Evolutionary conservation across 768 basidiomycete species (phyloP).

Genomic region (Panaeolus papilionaceus): DNA sequence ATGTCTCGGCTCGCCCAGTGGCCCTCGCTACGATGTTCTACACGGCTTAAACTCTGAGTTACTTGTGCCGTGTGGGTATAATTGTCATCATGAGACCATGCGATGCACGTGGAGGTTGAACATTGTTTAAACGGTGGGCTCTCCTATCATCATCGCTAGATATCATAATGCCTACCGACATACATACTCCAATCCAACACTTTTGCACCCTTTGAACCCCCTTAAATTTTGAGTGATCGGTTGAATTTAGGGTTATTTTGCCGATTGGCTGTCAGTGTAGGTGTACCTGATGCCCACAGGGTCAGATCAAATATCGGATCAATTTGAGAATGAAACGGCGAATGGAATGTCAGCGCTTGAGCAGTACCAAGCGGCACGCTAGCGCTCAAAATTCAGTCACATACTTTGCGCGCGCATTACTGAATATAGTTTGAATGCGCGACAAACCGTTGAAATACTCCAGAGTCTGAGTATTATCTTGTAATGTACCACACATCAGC

Average conservation of each 20-base stretch:
- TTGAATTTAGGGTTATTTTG: neutral
- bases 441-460: too few relatives aligned
- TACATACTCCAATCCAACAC: too few relatives aligned
- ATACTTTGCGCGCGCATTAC: too few relatives aligned
- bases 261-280: neutral
- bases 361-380: too few relatives aligned
- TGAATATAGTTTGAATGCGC: too few relatives aligned
- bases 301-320: neutral
- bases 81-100: neutral
- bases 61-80: neutral
- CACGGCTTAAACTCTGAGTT: neutral
- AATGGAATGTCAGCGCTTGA: too few relatives aligned
- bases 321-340: neutral
- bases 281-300: neutral
- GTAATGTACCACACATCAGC: too few relatives aligned
- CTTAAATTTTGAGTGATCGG: neutral
- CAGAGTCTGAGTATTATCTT: too few relatives aligned
- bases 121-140: neutral
- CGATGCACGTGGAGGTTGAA: neutral
- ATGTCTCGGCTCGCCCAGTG: neutral
- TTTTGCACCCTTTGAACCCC: too few relatives aligned
- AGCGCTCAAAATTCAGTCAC: too few relatives aligned
- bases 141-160: neutral
- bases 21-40: neutral
- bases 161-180: too few relatives aligned